These are phyloP conservation scores for Cyclotella sp. DNA, from an alignment of 108 stramenopile species.

Conservation along the genomic window DNA sequence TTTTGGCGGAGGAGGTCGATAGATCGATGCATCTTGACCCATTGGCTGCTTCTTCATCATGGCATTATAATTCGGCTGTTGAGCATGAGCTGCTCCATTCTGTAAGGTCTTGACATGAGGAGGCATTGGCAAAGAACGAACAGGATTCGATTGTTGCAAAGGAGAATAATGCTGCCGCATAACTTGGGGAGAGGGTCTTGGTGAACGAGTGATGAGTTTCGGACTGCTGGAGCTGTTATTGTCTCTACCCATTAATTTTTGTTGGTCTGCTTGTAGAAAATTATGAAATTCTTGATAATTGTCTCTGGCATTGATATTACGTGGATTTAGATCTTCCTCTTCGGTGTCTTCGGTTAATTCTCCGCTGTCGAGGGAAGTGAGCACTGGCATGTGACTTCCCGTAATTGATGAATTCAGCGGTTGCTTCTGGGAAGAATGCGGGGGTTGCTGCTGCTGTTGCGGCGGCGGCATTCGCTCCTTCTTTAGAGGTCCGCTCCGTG, in stretches of 20 bases:
- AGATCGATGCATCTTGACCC: not conserved
- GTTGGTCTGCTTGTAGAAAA: conserved; percentile 8
- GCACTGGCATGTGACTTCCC: not conserved
- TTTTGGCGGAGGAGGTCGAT: conserved; percentile 9
- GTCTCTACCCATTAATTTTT: not conserved
- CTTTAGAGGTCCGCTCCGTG: not conserved
- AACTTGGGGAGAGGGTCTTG: no score
- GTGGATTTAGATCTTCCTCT: not conserved
- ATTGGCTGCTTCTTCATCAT: no score
- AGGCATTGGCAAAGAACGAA: not conserved
- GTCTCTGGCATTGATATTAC: not conserved
- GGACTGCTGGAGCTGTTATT: not conserved
- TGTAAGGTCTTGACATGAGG: not conserved
- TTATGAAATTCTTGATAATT: not conserved
- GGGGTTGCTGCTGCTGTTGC: not conserved
- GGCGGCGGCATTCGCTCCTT: conserved; percentile 8
- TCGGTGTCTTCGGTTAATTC: conserved; percentile 1
- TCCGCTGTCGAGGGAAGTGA: conserved; percentile 4
- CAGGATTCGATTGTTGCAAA: not conserved
- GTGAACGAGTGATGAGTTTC: not conserved
- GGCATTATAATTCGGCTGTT: no score
- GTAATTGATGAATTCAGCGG: not conserved
- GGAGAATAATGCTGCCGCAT: conserved; percentile 3
- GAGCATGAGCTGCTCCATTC: no score
- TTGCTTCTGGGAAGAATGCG: not conserved